A percentile compares a stretch with the other conserved stretches of the same genome.
phyloP scores from a whole-genome alignment of 345 rosid genomes.

The Salix suchowensis region DNA sequence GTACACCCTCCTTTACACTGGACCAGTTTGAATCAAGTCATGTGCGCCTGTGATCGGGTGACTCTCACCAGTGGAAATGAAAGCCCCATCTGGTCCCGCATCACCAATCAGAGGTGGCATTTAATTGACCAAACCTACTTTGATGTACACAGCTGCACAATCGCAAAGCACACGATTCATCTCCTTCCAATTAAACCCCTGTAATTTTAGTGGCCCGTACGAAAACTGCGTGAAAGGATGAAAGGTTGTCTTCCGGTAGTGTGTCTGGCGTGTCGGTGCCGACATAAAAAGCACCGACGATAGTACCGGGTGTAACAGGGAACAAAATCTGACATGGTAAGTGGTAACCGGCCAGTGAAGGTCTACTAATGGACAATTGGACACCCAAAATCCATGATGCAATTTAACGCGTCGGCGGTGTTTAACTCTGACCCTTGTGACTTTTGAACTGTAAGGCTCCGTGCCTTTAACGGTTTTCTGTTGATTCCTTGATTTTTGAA shows the following conservation, averaged over 20 bases:
- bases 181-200: not conserved
- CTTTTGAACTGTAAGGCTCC: not conserved
- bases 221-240: not conserved
- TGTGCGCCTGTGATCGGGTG: slow-evolving; percentile 21
- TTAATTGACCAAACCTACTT: not conserved
- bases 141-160: not conserved
- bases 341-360: slow-evolving; percentile 23
- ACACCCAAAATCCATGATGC: slow-evolving; percentile 9
- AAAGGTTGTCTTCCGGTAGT: slow-evolving; percentile 18
- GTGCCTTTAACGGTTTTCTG: slow-evolving; percentile 26
- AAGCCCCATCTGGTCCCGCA: slow-evolving; percentile 3
- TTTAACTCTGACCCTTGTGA: slow-evolving; percentile 22
- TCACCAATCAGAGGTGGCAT: not conserved
- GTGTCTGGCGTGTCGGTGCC: slow-evolving; percentile 52
- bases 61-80: slow-evolving; percentile 14
- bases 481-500: slow-evolving; percentile 12
- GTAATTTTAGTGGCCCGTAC: slow-evolving; percentile 2
- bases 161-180: not conserved
- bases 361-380: not conserved
- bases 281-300: slow-evolving; percentile 39
- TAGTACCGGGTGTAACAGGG: slow-evolving; percentile 25
- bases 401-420: slow-evolving; percentile 38
- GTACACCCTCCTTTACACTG: not conserved
- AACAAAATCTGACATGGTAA: not conserved
- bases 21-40: slow-evolving; percentile 3